phyloP scores from a whole-genome alignment of 305 asterid species.

The Fraxinus latifolia region DNA sequence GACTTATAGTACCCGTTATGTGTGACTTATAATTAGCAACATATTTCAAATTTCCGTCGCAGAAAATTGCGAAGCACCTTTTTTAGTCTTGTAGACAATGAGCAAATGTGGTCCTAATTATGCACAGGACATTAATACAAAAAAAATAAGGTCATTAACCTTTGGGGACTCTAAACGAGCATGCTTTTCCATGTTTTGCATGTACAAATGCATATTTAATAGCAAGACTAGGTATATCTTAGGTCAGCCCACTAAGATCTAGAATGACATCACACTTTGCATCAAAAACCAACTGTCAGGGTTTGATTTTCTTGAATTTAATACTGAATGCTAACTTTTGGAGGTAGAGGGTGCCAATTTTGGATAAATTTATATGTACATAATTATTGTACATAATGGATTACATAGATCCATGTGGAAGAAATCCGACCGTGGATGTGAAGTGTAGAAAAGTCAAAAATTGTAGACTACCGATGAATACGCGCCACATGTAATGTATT shows the following conservation, averaged over 20 bases:
- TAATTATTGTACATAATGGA: too few relatives aligned
- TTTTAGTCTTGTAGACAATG: neutral
- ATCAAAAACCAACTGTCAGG: neutral
- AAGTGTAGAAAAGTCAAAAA: too few relatives aligned
- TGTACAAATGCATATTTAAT: slow-evolving; percentile 18
- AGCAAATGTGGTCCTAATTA: neutral
- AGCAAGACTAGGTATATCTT: neutral
- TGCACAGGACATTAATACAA: neutral
- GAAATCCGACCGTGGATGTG: too few relatives aligned
- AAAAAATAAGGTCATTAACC: slow-evolving; percentile 16
- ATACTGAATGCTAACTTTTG: neutral
- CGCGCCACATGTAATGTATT: too few relatives aligned
- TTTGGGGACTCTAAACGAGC: slow-evolving; percentile 18
- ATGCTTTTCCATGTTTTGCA: neutral
- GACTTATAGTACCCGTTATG: neutral
- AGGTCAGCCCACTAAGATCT: slow-evolving; percentile 10
- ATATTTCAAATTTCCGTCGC: neutral
- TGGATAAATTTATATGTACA: too few relatives aligned
- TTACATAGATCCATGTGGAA: too few relatives aligned
- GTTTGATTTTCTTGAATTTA: neutral
- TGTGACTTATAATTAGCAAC: neutral
- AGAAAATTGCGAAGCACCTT: neutral
- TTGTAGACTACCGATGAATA: too few relatives aligned
- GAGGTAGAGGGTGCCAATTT: neutral
- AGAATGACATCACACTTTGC: neutral